Base-by-base conservation (phyloP, 768 basidiomycete genomes). In the Suillus americanus region DNA sequence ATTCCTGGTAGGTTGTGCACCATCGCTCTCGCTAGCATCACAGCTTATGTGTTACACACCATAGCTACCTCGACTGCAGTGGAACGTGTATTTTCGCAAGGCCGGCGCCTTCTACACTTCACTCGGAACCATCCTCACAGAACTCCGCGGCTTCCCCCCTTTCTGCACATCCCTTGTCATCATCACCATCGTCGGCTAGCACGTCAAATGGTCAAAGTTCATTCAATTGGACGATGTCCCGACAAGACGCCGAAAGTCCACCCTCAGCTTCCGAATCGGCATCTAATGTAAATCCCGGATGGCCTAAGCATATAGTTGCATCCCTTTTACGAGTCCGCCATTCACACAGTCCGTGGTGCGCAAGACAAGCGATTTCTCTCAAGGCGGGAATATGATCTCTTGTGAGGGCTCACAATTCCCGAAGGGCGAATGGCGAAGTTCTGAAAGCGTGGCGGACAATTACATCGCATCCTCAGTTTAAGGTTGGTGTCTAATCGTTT, bases 381-480 rank as follows among this genome's bases (percentile, higher is more conserved):
- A 82, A 33, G 84, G 83, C 0, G 57, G 57, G 25, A 75, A 83
- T n/a, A 80, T 88, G 68, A 79, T 91, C n/a, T 79, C 82, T 38
- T 92, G 91, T 73, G 79, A 85, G 63, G 88, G 86, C 10, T 82
- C 87, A n/a, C 83, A 78, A 6, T 87, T 93, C 72, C 90, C 91
- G 7, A 83, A 79, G 76, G 55, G 80, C 86, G 64, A 93, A 94
- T 67, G 77, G 94, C 14, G 90, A 92, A 74, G 88, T 94, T 25
- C 80, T 92, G 50, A 85, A 86, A 64, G 92, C 92, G 14, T 94
- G 91, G 92, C 79, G 86, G 68, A 88, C 80, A 69, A 90, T 95
- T 69, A 89, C 86, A 23, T 85, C 85, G 38, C 85, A 89, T 72
- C 92, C 91, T 3, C 81, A 85, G 70, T 94, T 90, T 75, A 91